Conservation (phyloP, 2,329 filamentous ascomycete genomes). For the Rugonectria rugulosa region DNA sequence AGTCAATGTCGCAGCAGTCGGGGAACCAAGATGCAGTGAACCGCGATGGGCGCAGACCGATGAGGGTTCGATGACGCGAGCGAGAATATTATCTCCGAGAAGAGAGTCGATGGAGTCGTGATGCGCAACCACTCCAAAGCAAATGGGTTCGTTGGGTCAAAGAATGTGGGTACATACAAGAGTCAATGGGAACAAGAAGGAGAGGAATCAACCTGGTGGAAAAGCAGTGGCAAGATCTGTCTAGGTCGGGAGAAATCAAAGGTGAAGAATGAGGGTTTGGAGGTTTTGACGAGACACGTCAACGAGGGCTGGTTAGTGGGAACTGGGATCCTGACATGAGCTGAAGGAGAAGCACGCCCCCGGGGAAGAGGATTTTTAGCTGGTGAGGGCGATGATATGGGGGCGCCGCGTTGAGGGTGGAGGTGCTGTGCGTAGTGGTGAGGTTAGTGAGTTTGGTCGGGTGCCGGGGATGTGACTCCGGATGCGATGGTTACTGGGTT, state of each 20-base stretch:
- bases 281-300: conserved; percentile 8
- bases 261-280: not conserved
- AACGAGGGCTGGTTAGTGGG: conserved; percentile 15
- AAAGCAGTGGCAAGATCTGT: too few relatives aligned
- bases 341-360: conserved; percentile 4
- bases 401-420: conserved; percentile 11
- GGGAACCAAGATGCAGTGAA: conserved; percentile 27
- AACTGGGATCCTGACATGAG: not conserved
- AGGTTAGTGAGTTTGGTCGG: conserved; percentile 1
- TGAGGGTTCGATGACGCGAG: conserved; percentile 2
- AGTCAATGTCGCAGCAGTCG: conserved; percentile 26
- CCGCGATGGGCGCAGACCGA: conserved; percentile 17
- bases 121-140: not conserved
- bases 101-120: conserved; percentile 7
- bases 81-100: not conserved
- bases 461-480: conserved; percentile 18
- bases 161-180: not conserved
- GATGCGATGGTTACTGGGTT: conserved; percentile 17
- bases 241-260: not conserved
- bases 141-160: too few relatives aligned
- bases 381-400: conserved; percentile 16
- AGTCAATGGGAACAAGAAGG: conserved; percentile 1
- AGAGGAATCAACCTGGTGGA: not conserved
- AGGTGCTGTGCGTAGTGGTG: conserved; percentile 12
- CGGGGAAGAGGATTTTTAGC: conserved; percentile 14